These are phyloP conservation scores for Aspergillus tanneri DNA, from an alignment of 2,329 filamentous ascomycete species.

Conservation along the genomic window DNA sequence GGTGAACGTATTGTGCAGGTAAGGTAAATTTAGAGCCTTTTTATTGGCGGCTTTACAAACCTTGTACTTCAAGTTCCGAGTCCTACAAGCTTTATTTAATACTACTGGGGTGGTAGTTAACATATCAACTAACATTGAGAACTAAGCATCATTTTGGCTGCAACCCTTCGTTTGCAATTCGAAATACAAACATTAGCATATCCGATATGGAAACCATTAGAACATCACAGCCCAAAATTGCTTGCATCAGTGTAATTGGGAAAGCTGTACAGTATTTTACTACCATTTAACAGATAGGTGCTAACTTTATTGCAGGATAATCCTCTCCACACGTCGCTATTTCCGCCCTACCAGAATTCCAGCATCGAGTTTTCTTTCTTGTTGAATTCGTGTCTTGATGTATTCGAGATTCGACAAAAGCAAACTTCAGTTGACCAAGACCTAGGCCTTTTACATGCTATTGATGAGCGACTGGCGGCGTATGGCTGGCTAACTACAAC, in stretches of 20 bases:
- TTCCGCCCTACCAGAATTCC: conserved; percentile 67
- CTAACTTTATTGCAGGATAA: conserved; percentile 67
- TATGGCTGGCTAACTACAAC: conserved; percentile 98
- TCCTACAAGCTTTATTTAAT: too few relatives aligned
- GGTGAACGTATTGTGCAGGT: background rate
- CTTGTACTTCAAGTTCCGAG: too few relatives aligned
- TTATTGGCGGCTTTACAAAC: conserved; percentile 12
- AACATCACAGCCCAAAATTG: conserved; percentile 70
- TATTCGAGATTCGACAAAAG: conserved; percentile 82
- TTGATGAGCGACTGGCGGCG: conserved; percentile 88
- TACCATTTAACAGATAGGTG: background rate
- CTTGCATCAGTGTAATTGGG: conserved; percentile 90
- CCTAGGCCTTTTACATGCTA: conserved; percentile 84
- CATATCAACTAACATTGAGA: too few relatives aligned
- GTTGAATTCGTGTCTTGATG: conserved; percentile 85
- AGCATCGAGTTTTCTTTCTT: conserved; percentile 85
- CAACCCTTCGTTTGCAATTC: too few relatives aligned
- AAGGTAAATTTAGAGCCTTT: conserved; percentile 8
- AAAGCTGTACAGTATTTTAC: conserved; percentile 68
- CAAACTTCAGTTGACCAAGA: conserved; percentile 75
- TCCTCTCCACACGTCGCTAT: conserved; percentile 88
- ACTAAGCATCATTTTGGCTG: too few relatives aligned
- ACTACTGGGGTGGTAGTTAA: too few relatives aligned
- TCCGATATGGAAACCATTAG: background rate
- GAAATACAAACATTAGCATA: background rate